These are phyloP conservation scores for Penicillium crystallinum DNA, from an alignment of 495 filamentous ascomycete species.

Conservation along the genomic window DNA sequence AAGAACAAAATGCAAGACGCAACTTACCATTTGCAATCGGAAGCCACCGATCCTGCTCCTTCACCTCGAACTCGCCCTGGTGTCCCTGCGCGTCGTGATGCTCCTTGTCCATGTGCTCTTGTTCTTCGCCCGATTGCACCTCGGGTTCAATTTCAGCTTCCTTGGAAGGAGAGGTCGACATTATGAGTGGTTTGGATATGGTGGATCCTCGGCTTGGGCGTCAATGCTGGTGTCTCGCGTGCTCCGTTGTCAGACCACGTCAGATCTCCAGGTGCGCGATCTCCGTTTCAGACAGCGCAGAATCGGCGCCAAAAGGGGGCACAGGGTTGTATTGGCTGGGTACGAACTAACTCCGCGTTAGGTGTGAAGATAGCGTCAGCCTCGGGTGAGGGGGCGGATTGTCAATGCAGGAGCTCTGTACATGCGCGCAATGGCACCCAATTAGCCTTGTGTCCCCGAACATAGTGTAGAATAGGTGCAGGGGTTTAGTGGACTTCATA, in stretches of 20 bases:
- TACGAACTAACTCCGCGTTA: constrained; percentile 43
- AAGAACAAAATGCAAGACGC: constrained; percentile 47
- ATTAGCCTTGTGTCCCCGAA: constrained; percentile 20
- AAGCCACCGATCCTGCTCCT: constrained; percentile 99
- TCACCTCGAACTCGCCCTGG: constrained; percentile 91
- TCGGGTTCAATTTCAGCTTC: constrained; percentile 83
- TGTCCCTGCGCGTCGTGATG: constrained; percentile 58
- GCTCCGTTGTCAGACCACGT: constrained; percentile 49
- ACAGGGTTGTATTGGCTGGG: constrained; percentile 31
- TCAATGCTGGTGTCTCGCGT: constrained; percentile 25
- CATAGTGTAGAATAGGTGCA: constrained; percentile 8
- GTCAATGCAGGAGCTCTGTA: constrained; percentile 30
- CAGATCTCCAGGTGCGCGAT: constrained; percentile 35
- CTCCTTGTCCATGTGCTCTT: constrained; percentile 66
- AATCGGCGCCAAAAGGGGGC: constrained; percentile 23
- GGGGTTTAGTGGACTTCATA: constrained; percentile 1
- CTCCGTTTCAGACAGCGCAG: constrained; percentile 25
- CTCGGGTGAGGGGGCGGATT: constrained; percentile 26
- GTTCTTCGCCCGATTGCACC: constrained; percentile 89
- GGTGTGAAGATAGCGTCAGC: constrained; percentile 27
- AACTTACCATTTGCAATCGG: constrained; percentile 99
- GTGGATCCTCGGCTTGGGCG: constrained; percentile 28
- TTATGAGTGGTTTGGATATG: constrained; percentile 47
- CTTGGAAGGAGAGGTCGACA: constrained; percentile 83
- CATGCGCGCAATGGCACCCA: constrained; percentile 28